Evolutionary conservation across 805 yeast genomes (phyloP), one percentile per base, ranked within the genome.

Genomic region (Osmozyma mogii): DNA sequence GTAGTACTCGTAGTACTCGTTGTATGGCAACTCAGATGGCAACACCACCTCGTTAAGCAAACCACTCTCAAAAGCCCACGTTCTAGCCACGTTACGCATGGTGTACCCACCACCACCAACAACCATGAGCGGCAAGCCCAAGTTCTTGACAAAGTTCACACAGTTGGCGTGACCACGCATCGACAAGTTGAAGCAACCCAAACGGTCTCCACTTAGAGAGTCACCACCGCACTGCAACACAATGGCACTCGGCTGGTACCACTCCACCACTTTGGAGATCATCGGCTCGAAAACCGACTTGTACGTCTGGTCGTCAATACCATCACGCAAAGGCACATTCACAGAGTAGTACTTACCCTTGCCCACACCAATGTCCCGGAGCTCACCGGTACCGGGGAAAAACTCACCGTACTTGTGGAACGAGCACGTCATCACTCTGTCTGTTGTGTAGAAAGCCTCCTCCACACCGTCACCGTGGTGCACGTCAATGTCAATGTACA

Each of bases 181-280:
- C 33, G 92, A 84, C 39, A 92, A 70, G 52, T 94, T 92, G 64
- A 94, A 94, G 48, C 96, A 84, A 18, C 99, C 98, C 35, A 94
- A 66, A 44, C 95, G 72, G 63, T 92, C 99, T 24, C 96, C 95
- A 23, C 94, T 85, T 29, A 92, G 67, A 2, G 97, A 88, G 54
- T 92, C 99, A 17, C 96, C 98, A 27, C 99, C 99, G 64, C 96
- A 87, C 58, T 92, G 99, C 41, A 88, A 73, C n/a, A 92, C 96
- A 37, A 92, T 81, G 0, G 95, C 96, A 6, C 94, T 76, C 2
- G 99, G 99, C 56, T 84, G 95, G 58, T 82, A 92, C 82, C 84
- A 78, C 41, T 78, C 84, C 65, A 78, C 71, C 40, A 78, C 71
- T 35, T 78, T 75, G 25, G 76, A 69, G 39, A 94, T 82, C 24